phyloP scores from a whole-genome alignment of 2,329 filamentous ascomycete genomes.

The Penicillium expansum region DNA sequence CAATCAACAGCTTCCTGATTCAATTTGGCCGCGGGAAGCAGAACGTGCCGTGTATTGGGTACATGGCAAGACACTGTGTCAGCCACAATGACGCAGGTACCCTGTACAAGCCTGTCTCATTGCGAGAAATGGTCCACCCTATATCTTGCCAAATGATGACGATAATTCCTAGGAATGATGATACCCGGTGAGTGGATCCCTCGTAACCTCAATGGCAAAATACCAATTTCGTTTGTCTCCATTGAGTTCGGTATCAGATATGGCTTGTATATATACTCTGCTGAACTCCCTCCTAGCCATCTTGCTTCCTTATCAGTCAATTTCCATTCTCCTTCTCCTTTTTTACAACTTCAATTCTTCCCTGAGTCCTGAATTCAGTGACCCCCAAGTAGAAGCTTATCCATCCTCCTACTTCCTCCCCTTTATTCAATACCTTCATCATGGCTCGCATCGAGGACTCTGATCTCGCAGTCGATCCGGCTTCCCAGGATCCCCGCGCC shows the following conservation, averaged over 20 bases:
- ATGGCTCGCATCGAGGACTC: conserved; percentile 62
- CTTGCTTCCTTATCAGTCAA: conserved; percentile 16
- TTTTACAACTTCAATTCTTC: conserved; percentile 4
- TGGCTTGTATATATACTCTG: conserved; percentile 21
- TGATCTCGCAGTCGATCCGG: conserved; percentile 48
- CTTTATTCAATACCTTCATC: conserved; percentile 29
- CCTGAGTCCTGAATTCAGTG: conserved; percentile 10
- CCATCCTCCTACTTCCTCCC: conserved; percentile 4
- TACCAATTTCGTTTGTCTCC: conserved; percentile 12
- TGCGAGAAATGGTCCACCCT: conserved; percentile 9
- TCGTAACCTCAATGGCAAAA: conserved; percentile 16
- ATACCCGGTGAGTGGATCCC: conserved; percentile 31
- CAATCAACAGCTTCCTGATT: conserved; percentile 13
- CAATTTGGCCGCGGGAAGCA: conserved; percentile 1
- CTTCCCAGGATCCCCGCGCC: conserved; percentile 17
- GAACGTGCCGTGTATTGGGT: conserved; percentile 16
- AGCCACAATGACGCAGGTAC: conserved; percentile 22
- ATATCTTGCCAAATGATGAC: conserved; percentile 29
- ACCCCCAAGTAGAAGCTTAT: conserved; percentile 13
- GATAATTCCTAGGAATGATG: conserved; percentile 42
- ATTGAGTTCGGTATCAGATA: conserved; percentile 16
- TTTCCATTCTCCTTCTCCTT: conserved; percentile 6
- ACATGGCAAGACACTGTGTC: conserved; percentile 11
- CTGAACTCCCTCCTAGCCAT: conserved; percentile 7
- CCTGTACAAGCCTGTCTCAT: conserved; percentile 10